Evolutionary conservation across 306 rosid genomes (phyloP).

Genomic region (Potentilla sterilis): DNA sequence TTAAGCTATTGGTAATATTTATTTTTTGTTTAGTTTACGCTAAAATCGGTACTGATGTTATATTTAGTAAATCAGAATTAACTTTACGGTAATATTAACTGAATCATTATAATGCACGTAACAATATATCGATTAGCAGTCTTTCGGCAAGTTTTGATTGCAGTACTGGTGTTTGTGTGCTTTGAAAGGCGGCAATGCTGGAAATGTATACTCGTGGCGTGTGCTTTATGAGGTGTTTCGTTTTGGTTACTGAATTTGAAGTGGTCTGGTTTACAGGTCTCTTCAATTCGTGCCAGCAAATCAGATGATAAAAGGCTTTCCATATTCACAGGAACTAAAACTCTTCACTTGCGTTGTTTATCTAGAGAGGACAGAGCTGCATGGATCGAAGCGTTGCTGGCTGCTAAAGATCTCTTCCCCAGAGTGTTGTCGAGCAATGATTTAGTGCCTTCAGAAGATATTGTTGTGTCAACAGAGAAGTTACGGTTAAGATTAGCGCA

Average conservation of each 20-base stretch:
- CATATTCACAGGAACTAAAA: slow-evolving; percentile 90
- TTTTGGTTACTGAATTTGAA: slow-evolving; percentile 30
- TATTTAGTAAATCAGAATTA: neutral
- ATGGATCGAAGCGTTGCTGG: slow-evolving; percentile 87
- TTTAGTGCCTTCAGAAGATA: slow-evolving; percentile 69
- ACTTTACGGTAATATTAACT: neutral
- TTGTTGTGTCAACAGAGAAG: slow-evolving; percentile 88
- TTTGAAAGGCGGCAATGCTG: slow-evolving; percentile 12
- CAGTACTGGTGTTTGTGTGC: slow-evolving; percentile 2
- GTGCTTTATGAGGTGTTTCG: neutral
- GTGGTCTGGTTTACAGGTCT: slow-evolving; percentile 64
- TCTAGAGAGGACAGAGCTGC: slow-evolving; percentile 81
- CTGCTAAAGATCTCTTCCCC: slow-evolving; percentile 92
- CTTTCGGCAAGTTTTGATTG: neutral
- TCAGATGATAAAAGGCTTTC: slow-evolving; percentile 95
- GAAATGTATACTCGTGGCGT: neutral
- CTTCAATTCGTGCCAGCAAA: slow-evolving; percentile 94
- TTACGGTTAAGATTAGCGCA: slow-evolving; percentile 65
- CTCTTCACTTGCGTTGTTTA: slow-evolving; percentile 82
- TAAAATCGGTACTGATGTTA: neutral
- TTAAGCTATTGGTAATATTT: neutral
- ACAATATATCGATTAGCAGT: neutral
- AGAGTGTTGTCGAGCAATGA: slow-evolving; percentile 68
- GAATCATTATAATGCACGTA: neutral
- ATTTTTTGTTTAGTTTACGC: neutral